Conservation (phyloP, 2,329 filamentous ascomycete genomes). For the Epichloe bromicola region DNA sequence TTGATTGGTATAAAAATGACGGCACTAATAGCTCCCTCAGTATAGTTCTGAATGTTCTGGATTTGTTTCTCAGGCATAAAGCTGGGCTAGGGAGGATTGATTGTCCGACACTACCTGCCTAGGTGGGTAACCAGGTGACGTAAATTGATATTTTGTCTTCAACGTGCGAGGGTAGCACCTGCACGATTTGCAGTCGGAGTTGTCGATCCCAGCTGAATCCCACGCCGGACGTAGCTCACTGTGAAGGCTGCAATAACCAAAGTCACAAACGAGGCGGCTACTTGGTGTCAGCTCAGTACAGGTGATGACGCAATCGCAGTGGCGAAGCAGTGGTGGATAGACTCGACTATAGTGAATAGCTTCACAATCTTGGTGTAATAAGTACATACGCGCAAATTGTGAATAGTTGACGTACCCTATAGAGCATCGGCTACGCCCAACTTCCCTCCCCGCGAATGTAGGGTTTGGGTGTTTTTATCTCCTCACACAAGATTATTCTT, state of each 20-base stretch:
- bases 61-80: background rate
- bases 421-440: too few species aligned
- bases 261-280: background rate
- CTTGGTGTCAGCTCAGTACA: background rate
- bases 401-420: too few species aligned
- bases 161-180: background rate
- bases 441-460: too few species aligned
- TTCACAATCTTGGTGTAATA: background rate
- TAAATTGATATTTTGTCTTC: background rate
- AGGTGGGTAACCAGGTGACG: background rate
- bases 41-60: background rate
- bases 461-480: too few species aligned
- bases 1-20: background rate
- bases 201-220: background rate
- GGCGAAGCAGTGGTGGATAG: background rate
- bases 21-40: too few species aligned
- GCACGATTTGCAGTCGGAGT: background rate
- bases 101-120: background rate
- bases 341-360: background rate
- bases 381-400: too few species aligned
- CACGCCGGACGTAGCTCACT: background rate
- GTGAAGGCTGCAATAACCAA: background rate
- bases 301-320: background rate
- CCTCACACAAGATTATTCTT: too few species aligned
- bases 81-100: background rate